Evolutionary conservation across 2,329 filamentous ascomycete species (phyloP).

Genomic region (Periconia macrospinosa): DNA sequence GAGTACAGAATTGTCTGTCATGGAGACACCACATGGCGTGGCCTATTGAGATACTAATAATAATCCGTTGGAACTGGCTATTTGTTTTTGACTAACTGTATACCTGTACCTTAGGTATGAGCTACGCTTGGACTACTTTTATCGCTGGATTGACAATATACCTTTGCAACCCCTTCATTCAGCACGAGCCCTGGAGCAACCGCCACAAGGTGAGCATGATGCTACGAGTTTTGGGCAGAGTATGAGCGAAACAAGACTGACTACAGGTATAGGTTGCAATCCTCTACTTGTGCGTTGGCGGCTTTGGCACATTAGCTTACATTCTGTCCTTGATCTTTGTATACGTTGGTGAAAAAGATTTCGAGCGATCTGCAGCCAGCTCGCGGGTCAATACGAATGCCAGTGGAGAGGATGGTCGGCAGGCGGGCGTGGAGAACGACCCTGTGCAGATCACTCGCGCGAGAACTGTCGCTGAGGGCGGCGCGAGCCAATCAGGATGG

Average conservation of each 20-base stretch:
- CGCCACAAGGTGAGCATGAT: slow-evolving; percentile 18
- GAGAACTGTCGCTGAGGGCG: not conserved
- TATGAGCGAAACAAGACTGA: not conserved
- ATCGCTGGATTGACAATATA: slow-evolving; percentile 31
- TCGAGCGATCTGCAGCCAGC: slow-evolving; percentile 17
- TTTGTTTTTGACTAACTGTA: too few species aligned
- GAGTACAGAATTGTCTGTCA: too few species aligned
- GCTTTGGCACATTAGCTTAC: slow-evolving; percentile 26
- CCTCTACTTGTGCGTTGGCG: slow-evolving; percentile 22
- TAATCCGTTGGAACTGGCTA: too few species aligned
- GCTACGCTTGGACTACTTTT: slow-evolving; percentile 29
- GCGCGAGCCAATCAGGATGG: not conserved
- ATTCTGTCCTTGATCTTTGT: slow-evolving; percentile 26
- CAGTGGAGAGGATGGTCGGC: not conserved
- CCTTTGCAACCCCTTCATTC: slow-evolving; percentile 28
- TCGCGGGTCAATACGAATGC: not conserved
- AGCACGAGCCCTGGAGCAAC: slow-evolving; percentile 17
- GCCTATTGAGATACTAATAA: too few species aligned
- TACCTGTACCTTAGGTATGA: not conserved
- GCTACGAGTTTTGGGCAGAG: too few species aligned
- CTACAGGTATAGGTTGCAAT: slow-evolving; percentile 25
- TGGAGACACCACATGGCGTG: too few species aligned
- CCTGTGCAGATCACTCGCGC: not conserved
- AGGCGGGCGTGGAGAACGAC: not conserved
- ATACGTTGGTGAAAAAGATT: slow-evolving; percentile 28